Percentiles rank a stretch among this genome's conserved stretches.
Conservation (phyloP, 441 rosid species). For the Jatropha podagrica region DNA sequence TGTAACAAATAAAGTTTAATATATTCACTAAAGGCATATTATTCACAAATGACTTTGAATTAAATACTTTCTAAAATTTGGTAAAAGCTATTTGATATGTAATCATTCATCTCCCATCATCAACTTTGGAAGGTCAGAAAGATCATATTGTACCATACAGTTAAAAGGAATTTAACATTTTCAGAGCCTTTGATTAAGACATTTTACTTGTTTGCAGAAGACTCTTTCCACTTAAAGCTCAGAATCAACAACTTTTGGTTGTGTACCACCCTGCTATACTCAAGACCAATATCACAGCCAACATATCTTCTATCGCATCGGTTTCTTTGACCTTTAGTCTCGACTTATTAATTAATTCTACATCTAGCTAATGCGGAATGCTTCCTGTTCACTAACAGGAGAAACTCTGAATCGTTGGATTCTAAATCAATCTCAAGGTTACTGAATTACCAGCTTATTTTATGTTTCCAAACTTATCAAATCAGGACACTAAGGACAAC, state of each 20-base stretch:
- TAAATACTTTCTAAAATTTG: background rate
- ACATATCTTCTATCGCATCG: background rate
- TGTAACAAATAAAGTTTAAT: background rate
- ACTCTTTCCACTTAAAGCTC: background rate
- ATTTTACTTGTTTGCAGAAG: background rate
- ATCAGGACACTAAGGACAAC: background rate
- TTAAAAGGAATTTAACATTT: too few species aligned
- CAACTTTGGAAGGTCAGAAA: background rate
- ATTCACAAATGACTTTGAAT: background rate
- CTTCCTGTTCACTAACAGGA: background rate
- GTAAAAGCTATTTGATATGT: background rate
- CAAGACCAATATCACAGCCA: background rate
- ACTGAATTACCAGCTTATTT: background rate
- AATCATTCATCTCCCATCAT: background rate
- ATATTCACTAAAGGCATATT: background rate
- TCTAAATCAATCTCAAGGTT: slow-evolving; percentile 3
- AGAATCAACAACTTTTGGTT: background rate
- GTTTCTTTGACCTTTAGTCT: background rate
- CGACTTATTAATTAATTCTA: background rate
- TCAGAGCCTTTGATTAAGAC: background rate
- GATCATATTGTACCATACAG: background rate
- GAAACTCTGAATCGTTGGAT: background rate
- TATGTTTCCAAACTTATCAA: background rate
- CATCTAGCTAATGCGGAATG: background rate
- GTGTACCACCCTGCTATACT: background rate